phyloP scores from a whole-genome alignment of 2,329 filamentous ascomycete species.

The Neofusicoccum laricinum region DNA sequence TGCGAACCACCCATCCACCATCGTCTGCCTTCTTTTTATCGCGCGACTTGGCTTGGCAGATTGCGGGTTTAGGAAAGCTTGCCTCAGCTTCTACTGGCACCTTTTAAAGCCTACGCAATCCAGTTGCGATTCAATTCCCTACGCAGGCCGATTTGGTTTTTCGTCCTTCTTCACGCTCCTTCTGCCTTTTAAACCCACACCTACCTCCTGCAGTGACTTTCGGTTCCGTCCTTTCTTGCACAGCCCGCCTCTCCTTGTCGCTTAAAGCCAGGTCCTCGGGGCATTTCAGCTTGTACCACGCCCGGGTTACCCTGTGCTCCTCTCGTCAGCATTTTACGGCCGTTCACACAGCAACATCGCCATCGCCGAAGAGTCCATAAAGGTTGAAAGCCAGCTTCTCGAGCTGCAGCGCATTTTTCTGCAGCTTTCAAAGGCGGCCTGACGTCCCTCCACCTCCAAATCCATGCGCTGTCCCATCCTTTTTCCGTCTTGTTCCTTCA shows the following conservation, averaged over 20 bases:
- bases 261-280: background rate
- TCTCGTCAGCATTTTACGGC: conserved; percentile 6
- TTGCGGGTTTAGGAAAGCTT: background rate
- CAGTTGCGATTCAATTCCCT: background rate
- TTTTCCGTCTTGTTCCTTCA: background rate
- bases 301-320: background rate
- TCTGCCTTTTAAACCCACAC: background rate
- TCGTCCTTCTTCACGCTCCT: background rate
- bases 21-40: background rate
- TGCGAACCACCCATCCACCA: background rate
- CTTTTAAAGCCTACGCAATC: background rate
- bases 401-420: background rate
- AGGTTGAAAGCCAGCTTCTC: background rate
- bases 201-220: background rate
- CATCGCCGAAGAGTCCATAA: background rate
- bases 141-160: background rate
- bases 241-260: background rate
- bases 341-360: background rate
- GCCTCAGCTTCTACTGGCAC: background rate
- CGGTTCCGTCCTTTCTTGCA: background rate
- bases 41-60: background rate
- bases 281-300: background rate
- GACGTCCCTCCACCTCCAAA: background rate
- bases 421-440: background rate
- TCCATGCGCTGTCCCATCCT: conserved; percentile 12